Percentiles rank a stretch among this genome's conserved stretches.
phyloP scores from a whole-genome alignment of 2,329 filamentous ascomycete species.

The Xylariaceae sp. region DNA sequence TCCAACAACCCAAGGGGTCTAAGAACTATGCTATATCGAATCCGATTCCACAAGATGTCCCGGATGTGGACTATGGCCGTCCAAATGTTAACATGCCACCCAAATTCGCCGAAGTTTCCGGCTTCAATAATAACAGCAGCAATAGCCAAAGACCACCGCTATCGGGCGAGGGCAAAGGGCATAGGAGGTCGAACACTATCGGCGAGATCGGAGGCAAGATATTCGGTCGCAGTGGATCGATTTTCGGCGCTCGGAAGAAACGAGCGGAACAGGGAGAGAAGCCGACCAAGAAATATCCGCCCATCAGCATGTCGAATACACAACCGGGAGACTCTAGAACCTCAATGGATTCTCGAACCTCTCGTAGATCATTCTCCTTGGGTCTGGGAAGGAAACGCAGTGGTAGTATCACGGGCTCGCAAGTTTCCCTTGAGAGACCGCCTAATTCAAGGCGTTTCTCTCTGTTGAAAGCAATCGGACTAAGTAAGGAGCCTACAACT shows the following conservation, averaged over 20 bases:
- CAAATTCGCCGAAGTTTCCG: conserved; percentile 54
- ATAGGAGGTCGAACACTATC: conserved; percentile 70
- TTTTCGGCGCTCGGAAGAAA: conserved; percentile 59
- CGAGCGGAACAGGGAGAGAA: conserved; percentile 40
- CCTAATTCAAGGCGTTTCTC: conserved; percentile 59
- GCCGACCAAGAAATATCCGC: conserved; percentile 71
- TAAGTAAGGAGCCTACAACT: conserved; percentile 49
- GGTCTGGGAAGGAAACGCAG: conserved; percentile 66
- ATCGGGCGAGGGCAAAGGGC: conserved; percentile 43
- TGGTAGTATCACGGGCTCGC: conserved; percentile 57
- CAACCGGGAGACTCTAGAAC: conserved; percentile 55
- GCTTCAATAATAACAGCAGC: conserved; percentile 46
- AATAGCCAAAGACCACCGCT: conserved; percentile 40
- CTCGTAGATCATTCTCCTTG: conserved; percentile 65
- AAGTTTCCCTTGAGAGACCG: conserved; percentile 50
- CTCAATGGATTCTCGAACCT: conserved; percentile 64
- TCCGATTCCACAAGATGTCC: conserved; percentile 52
- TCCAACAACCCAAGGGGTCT: conserved; percentile 70
- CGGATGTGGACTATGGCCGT: conserved; percentile 49
- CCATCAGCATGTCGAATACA: conserved; percentile 80
- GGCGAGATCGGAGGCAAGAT: conserved; percentile 78
- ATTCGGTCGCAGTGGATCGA: conserved; percentile 75
- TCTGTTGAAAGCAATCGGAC: conserved; percentile 60
- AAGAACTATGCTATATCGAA: conserved; percentile 69
- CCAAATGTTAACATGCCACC: conserved; percentile 53